These are phyloP conservation scores for Sclerotinia sclerotiorum DNA, from an alignment of 2,329 filamentous ascomycete species.

Conservation along the genomic window DNA sequence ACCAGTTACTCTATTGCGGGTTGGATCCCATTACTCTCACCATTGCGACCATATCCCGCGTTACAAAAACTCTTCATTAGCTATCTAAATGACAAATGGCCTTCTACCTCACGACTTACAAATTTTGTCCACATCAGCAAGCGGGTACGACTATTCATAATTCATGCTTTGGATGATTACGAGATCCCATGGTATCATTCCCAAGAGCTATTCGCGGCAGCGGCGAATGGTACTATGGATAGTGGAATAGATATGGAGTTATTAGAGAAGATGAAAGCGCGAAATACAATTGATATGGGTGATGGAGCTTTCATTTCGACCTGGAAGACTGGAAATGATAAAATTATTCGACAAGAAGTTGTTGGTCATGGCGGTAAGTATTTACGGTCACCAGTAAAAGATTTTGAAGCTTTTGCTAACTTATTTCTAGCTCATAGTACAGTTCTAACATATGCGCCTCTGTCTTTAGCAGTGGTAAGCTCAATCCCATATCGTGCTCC, in stretches of 20 bases:
- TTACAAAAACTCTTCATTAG: conserved; percentile 60
- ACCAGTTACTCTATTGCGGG: conserved; percentile 76
- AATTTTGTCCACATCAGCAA: conserved; percentile 54
- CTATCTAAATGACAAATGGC: conserved; percentile 79
- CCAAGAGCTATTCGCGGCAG: conserved; percentile 60
- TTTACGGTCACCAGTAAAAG: conserved; percentile 20
- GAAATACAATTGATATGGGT: conserved; percentile 38
- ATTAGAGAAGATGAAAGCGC: conserved; percentile 38
- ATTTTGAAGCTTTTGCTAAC: conserved; percentile 22
- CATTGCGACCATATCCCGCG: conserved; percentile 65
- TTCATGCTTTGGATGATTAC: conserved; percentile 78
- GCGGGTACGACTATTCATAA: conserved; percentile 63
- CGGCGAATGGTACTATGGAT: conserved; percentile 52
- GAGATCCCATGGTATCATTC: conserved; percentile 79
- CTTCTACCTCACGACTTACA: conserved; percentile 64
- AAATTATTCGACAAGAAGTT: conserved; percentile 40
- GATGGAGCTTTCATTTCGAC: conserved; percentile 40
- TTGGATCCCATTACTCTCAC: conserved; percentile 73
- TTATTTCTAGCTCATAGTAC: conserved; percentile 62
- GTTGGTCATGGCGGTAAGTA: conserved; percentile 39
- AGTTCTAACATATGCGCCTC: conserved; percentile 63
- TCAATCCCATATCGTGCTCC: background rate
- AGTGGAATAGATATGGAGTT: conserved; percentile 37
- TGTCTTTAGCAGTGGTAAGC: conserved; percentile 57
- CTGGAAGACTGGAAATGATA: conserved; percentile 38